These are phyloP conservation scores for Cyanidioschyzon merolae DNA, from an alignment of 23 red algal species.

Conservation along the genomic window DNA sequence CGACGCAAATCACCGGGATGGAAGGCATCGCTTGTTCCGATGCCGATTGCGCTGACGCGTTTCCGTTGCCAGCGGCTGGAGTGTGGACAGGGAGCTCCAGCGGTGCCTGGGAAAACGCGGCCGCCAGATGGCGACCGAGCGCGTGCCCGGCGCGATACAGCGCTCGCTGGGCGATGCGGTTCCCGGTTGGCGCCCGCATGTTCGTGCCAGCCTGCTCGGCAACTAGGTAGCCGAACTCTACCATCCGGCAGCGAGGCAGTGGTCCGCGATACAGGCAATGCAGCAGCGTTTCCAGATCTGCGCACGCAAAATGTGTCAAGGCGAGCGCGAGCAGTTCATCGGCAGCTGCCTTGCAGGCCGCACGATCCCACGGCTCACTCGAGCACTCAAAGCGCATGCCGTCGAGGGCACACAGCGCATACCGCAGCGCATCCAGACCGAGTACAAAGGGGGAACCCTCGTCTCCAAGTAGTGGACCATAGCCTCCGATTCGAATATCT, in stretches of 20 bases:
- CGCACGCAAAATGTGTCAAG: background rate
- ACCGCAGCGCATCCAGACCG: background rate
- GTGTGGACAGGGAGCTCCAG: background rate
- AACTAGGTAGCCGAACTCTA: background rate
- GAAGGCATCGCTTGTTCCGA: background rate
- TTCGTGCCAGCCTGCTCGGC: background rate
- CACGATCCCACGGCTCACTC: background rate
- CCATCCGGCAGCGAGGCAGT: background rate
- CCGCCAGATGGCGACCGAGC: conserved; percentile 12
- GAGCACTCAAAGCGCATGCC: background rate
- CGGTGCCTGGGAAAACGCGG: background rate
- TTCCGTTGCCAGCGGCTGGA: background rate
- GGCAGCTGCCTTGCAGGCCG: background rate
- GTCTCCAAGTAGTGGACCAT: conserved; percentile 1
- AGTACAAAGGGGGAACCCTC: background rate
- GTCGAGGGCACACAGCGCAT: background rate
- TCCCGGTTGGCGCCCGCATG: background rate
- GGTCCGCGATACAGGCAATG: background rate
- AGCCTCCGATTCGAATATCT: conserved; percentile 6
- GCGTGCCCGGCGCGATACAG: background rate
- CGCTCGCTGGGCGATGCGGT: background rate
- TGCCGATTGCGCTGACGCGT: background rate
- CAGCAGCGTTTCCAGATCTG: conserved; percentile 1
- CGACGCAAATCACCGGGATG: background rate
- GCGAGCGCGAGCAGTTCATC: background rate